phyloP scores from a whole-genome alignment of 345 rosid species.

The Pugionium cornutum region DNA sequence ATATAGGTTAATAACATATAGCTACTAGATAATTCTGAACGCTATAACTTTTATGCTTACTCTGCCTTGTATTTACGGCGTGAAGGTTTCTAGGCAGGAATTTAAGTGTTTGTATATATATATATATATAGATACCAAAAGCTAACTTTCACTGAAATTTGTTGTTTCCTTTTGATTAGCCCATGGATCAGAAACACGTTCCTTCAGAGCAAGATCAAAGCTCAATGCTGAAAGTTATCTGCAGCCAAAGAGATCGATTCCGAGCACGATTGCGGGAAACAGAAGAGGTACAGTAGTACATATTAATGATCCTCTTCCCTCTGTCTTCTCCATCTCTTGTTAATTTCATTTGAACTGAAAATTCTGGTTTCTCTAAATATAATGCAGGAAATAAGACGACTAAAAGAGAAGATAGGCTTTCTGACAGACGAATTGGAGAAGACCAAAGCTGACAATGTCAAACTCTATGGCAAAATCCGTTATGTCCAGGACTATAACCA shows the following conservation, averaged over 20 bases:
- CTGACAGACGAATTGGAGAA: slow-evolving; percentile 79
- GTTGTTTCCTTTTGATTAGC: slow-evolving; percentile 46
- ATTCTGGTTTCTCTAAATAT: slow-evolving; percentile 2
- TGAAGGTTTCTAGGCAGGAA: not conserved
- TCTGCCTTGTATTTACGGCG: not conserved
- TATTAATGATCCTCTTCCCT: not conserved
- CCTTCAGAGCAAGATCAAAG: slow-evolving; percentile 88
- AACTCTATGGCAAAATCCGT: slow-evolving; percentile 95
- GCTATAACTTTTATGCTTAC: not conserved
- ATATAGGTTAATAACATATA: slow-evolving; percentile 14
- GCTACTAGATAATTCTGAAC: not conserved
- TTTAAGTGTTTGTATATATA: too few species aligned
- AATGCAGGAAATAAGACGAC: slow-evolving; percentile 76
- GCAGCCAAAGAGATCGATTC: slow-evolving; percentile 93
- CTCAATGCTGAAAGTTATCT: slow-evolving; percentile 98
- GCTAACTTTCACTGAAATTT: not conserved
- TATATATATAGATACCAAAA: too few species aligned
- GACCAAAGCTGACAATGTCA: slow-evolving; percentile 94
- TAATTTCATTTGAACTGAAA: slow-evolving; percentile 2
- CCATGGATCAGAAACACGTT: slow-evolving; percentile 65
- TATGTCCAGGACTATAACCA: slow-evolving; percentile 91
- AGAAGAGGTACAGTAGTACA: slow-evolving; percentile 66
- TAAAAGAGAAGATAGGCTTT: slow-evolving; percentile 78
- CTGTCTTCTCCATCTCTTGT: not conserved
- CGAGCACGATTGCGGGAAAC: slow-evolving; percentile 81